phyloP scores from a whole-genome alignment of 2,329 filamentous ascomycete species.

The Dactylonectria macrodidyma region DNA sequence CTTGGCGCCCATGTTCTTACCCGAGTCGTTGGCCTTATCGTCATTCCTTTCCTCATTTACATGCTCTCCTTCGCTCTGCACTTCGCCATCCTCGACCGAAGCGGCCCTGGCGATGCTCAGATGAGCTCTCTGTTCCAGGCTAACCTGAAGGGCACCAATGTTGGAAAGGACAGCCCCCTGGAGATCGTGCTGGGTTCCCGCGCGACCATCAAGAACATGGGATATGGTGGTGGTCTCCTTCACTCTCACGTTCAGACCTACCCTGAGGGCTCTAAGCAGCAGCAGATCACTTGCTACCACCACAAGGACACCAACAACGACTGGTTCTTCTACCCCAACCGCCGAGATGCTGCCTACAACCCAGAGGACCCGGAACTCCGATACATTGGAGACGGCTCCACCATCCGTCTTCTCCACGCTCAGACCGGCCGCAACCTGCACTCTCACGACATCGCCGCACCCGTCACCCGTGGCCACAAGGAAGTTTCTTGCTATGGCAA shows the following conservation, averaged over 20 bases:
- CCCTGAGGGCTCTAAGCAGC: constrained; percentile 92
- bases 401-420: constrained; percentile 90
- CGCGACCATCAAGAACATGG: constrained; percentile 98
- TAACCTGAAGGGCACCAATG: constrained; percentile 92
- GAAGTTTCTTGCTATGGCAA: constrained; percentile 98
- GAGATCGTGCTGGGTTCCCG: constrained; percentile 92
- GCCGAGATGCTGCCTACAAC: constrained; percentile 80
- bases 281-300: constrained; percentile 99
- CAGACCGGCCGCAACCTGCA: constrained; percentile 98
- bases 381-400: constrained; percentile 83
- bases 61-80: constrained; percentile 96
- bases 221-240: constrained; percentile 94
- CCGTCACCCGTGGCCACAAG: constrained; percentile 88
- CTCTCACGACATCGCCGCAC: constrained; percentile 91
- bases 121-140: constrained; percentile 99
- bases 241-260: constrained; percentile 98
- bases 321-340: constrained; percentile 99
- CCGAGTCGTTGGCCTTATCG: constrained; percentile 87
- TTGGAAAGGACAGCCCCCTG: constrained; percentile 93
- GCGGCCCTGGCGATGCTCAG: constrained; percentile 97
- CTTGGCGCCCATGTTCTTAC: constrained; percentile 85
- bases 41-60: constrained; percentile 92
- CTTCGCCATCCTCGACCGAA: constrained; percentile 93
- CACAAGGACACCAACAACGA: constrained; percentile 99
- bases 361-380: constrained; percentile 75